Evolutionary conservation across 1,139 yeast species (phyloP).

Genomic region (Yamadazyma conglobata): DNA sequence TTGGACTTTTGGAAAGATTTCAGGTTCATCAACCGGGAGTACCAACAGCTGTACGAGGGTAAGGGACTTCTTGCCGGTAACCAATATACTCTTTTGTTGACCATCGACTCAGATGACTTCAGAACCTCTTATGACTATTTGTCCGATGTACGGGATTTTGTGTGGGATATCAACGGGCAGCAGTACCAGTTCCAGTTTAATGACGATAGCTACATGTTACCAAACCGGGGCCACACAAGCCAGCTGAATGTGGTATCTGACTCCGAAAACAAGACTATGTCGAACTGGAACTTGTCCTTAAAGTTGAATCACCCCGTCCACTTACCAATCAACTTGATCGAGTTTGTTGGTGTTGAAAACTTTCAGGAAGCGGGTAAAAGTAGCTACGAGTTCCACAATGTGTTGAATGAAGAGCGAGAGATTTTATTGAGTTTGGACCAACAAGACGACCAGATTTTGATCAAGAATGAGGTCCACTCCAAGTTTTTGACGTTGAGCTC

Average conservation of each 20-base stretch:
- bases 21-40: conserved; percentile 27
- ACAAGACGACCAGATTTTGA: conserved; percentile 4
- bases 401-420: conserved; percentile 20
- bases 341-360: conserved; percentile 26
- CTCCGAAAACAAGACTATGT: conserved; percentile 3
- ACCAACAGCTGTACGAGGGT: conserved; percentile 6
- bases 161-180: conserved; percentile 14
- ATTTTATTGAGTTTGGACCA: conserved; percentile 5
- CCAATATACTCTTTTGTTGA: conserved; percentile 11
- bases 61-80: conserved; percentile 9
- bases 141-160: conserved; percentile 19
- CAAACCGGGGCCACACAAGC: conserved; percentile 2
- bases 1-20: conserved; percentile 38
- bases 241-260: not conserved
- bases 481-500: conserved; percentile 21
- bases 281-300: conserved; percentile 22
- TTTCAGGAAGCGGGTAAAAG: conserved; percentile 8
- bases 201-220: conserved; percentile 12
- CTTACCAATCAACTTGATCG: conserved; percentile 28
- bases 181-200: conserved; percentile 13
- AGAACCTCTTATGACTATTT: conserved; percentile 13
- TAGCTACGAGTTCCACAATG: conserved; percentile 13
- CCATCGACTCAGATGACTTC: conserved; percentile 8
- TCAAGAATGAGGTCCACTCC: conserved; percentile 13
- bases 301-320: conserved; percentile 23